Base-by-base conservation (phyloP, 352 stramenopile genomes). In the Plasmopara muralis region DNA sequence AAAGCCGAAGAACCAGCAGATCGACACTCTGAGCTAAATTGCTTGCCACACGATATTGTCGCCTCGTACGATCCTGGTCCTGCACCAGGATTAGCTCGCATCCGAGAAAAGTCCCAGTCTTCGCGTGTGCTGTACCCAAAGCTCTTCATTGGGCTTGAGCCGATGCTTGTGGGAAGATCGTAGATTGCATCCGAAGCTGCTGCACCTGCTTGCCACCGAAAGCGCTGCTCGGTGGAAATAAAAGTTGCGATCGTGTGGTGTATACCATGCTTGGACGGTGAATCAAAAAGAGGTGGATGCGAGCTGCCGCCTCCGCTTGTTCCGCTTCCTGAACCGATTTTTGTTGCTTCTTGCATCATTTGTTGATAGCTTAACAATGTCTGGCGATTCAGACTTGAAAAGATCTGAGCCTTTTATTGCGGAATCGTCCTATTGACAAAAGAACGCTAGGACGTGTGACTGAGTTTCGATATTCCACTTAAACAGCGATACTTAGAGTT, bases 81-180 rank as follows among this genome's bases (percentile, higher is more conserved):
- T 29, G 74, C 68, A 15, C 76, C 77, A n/a, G 81, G 67, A 43
- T 89, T 77, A 15, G 60, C 53, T 16, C 60, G 64, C 58, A 88
- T 88, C 41, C 77, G 72, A 28, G 57, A 67, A 34, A 66, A n/a
- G 44, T 92, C 82, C 82, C 82, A 90, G 50, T 92, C 78, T 6
- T 89, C 82, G 5, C 79, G 68, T 16, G 82, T 90, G 55, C 73
- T 87, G 16, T 77, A 87, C 37, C 82, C 79, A 25, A 90, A 92
- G 54, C 79, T 82, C 52, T 89, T 92, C 44, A 82, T 83, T 0
- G 64, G 20, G 0, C 71, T 69, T 0, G 72, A 40, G 16, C 77
- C 77, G 42, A 89, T 74, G 25, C 60, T 86, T 2, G 74, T 70
- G 0, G 81, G 81, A 6, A 91, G 50, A n/a, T 61, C 78, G 57